These are phyloP conservation scores for Mentha longifolia DNA, from an alignment of 257 asterid species.

Conservation along the genomic window DNA sequence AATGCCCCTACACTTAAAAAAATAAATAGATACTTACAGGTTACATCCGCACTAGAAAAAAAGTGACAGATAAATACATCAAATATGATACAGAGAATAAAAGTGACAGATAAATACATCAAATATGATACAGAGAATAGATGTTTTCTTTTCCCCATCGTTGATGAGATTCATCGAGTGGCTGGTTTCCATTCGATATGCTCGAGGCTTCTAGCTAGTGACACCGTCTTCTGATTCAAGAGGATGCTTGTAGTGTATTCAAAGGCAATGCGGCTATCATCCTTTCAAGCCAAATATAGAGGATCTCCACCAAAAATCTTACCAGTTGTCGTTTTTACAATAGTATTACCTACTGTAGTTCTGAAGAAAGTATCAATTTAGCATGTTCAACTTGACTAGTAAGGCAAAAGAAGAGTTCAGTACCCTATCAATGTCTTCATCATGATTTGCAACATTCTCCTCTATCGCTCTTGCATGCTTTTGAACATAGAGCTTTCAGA, in stretches of 20 bases:
- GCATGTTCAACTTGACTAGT: background rate
- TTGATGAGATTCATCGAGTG: background rate
- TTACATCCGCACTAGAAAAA: too few species aligned
- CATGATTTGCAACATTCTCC: conserved; percentile 13
- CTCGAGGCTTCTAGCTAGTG: background rate
- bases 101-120: background rate
- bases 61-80: too few species aligned
- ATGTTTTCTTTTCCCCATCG: background rate
- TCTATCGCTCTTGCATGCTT: background rate
- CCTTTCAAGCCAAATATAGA: background rate
- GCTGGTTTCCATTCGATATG: background rate
- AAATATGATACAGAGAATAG: background rate
- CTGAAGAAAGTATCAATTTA: background rate
- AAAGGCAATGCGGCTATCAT: background rate
- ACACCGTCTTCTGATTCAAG: background rate
- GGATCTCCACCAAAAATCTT: background rate
- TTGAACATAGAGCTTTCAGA: conserved; percentile 28
- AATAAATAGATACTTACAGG: too few species aligned
- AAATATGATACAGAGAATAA: too few species aligned
- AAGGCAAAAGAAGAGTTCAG: background rate
- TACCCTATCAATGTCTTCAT: conserved; percentile 24
- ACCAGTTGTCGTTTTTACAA: background rate
- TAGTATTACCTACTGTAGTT: background rate
- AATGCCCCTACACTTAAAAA: background rate
- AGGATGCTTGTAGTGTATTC: background rate